These are phyloP conservation scores for Saturnispora ahearnii DNA, from an alignment of 805 yeast species.

Conservation along the genomic window DNA sequence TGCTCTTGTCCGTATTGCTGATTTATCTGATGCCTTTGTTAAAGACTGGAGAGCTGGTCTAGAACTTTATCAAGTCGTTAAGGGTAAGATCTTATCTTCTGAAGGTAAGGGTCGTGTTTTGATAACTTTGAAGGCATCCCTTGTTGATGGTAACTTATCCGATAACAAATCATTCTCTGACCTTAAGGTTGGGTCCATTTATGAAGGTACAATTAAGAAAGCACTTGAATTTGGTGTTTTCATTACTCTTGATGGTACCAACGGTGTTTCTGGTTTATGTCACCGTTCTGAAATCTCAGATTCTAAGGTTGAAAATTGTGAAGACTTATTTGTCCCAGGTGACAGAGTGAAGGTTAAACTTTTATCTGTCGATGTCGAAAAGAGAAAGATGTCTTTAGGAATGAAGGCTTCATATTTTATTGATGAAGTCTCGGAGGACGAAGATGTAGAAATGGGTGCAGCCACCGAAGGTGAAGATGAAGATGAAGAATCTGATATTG, in stretches of 20 bases:
- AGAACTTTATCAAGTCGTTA: slow-evolving; percentile 60
- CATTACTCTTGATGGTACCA: slow-evolving; percentile 66
- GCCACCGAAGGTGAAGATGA: slow-evolving; percentile 24
- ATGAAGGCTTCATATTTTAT: slow-evolving; percentile 88
- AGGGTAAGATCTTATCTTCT: slow-evolving; percentile 62
- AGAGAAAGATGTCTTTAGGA: slow-evolving; percentile 76
- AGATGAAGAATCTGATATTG: slow-evolving; percentile 14
- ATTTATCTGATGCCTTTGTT: slow-evolving; percentile 70
- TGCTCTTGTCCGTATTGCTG: slow-evolving; percentile 74
- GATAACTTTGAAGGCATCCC: slow-evolving; percentile 74
- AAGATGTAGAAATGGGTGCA: slow-evolving; percentile 24
- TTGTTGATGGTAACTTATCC: slow-evolving; percentile 60
- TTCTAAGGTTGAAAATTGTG: slow-evolving; percentile 45
- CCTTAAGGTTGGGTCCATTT: slow-evolving; percentile 57
- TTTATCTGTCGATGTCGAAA: slow-evolving; percentile 49
- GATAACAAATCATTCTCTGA: slow-evolving; percentile 56
- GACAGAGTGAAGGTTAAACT: slow-evolving; percentile 85
- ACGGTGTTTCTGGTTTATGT: slow-evolving; percentile 74
- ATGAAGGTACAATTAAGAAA: slow-evolving; percentile 68
- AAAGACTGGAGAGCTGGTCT: slow-evolving; percentile 83
- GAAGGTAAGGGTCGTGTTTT: slow-evolving; percentile 56
- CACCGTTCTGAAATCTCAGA: slow-evolving; percentile 82
- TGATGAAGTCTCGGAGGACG: slow-evolving; percentile 18
- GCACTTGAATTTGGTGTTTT: slow-evolving; percentile 89
- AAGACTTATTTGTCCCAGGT: slow-evolving; percentile 72